A percentile compares a stretch with the other conserved stretches of the same genome.
These are phyloP conservation scores for Lomentospora prolificans DNA, from an alignment of 2,329 filamentous ascomycete species.

Conservation along the genomic window DNA sequence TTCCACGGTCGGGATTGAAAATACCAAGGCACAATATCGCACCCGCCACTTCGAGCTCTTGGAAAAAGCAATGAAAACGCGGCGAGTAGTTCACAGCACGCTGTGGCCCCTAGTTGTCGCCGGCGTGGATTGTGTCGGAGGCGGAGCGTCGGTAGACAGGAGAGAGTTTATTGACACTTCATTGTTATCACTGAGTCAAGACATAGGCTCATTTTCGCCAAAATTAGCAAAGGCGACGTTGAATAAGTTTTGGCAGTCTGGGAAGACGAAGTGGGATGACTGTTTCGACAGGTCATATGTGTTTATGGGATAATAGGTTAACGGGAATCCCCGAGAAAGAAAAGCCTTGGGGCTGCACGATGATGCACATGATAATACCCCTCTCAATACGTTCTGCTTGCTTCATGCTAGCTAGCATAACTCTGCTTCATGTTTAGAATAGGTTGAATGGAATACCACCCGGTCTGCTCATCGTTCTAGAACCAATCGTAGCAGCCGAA, in stretches of 20 bases:
- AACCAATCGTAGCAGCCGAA: no score
- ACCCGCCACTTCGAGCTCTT: slow-evolving; percentile 14
- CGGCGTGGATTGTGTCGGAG: not conserved
- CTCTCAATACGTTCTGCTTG: no score
- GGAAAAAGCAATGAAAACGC: slow-evolving; percentile 7
- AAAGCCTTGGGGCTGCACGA: no score
- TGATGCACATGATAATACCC: no score
- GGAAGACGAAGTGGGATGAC: slow-evolving; percentile 9
- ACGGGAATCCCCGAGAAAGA: not conserved
- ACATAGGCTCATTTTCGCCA: not conserved
- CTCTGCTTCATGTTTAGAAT: no score
- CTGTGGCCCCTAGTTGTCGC: slow-evolving; percentile 1
- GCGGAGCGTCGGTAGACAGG: not conserved
- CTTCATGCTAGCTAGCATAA: no score
- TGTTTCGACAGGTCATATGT: slow-evolving; percentile 9
- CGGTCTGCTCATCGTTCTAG: no score
- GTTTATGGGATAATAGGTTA: not conserved
- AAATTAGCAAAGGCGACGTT: slow-evolving; percentile 5
- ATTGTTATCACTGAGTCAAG: not conserved
- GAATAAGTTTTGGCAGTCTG: slow-evolving; percentile 8
- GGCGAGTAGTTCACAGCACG: not conserved
- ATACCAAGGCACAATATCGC: slow-evolving; percentile 9
- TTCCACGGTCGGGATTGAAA: slow-evolving; percentile 10
- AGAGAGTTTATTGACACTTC: not conserved
- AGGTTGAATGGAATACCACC: no score